Evolutionary conservation across 1,284 basidiomycete species (phyloP).

Genomic region (Fomitopsis pinicola): DNA sequence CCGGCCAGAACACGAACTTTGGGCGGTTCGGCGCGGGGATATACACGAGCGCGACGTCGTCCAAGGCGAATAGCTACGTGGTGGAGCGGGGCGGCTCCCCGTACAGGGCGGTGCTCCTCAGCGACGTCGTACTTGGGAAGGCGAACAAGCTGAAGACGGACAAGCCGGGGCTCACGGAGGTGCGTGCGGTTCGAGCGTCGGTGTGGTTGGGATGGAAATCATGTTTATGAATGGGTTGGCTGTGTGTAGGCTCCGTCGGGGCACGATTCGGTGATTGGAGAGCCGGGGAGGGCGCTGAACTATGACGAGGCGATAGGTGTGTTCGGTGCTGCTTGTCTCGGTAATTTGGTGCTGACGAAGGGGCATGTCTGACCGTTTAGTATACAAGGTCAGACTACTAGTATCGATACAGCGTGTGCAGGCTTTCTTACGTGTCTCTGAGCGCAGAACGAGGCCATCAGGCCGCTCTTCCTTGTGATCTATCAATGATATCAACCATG

Average conservation of each 20-base stretch:
- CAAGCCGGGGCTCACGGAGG: conserved; percentile 15
- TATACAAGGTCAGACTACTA: neutral
- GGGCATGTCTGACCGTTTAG: too few species aligned
- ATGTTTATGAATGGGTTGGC: neutral
- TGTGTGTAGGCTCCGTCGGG: conserved; percentile 18
- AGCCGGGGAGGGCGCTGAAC: conserved; percentile 22
- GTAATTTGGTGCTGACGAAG: too few species aligned
- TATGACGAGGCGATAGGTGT: conserved; percentile 26
- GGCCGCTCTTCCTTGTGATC: conserved; percentile 18
- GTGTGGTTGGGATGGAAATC: too few species aligned
- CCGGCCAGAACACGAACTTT: conserved; percentile 7
- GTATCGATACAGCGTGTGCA: neutral
- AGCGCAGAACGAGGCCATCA: conserved; percentile 24
- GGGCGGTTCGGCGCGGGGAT: conserved; percentile 15
- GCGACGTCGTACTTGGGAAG: conserved; percentile 22
- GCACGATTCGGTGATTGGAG: conserved; percentile 23
- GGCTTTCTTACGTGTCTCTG: neutral
- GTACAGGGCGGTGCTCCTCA: conserved; percentile 19
- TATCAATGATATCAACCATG: conserved; percentile 2
- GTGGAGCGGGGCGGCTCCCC: conserved; percentile 9
- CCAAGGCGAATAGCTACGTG: conserved; percentile 22
- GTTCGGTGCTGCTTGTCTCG: neutral
- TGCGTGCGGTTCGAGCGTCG: too few species aligned
- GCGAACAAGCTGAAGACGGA: conserved; percentile 12
- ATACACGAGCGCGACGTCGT: conserved; percentile 16